Conservation (phyloP, 768 basidiomycete species). For the Tylopilus balloui region DNA sequence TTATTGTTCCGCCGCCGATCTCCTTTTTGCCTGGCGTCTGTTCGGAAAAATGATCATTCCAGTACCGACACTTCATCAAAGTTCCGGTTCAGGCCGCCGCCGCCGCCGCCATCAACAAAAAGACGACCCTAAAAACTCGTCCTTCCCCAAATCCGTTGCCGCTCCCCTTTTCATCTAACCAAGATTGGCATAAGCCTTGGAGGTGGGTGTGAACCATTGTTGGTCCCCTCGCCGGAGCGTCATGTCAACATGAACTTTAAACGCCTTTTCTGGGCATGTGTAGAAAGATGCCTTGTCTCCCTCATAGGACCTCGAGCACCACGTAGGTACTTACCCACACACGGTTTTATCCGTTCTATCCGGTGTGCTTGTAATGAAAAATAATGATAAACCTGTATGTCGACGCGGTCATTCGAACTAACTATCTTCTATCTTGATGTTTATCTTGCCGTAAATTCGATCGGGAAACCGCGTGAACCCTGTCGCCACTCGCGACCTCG, state of each 20-base stretch:
- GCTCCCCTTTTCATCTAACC: constrained; percentile 22
- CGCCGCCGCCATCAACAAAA: neutral
- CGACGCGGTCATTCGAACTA: constrained; percentile 14
- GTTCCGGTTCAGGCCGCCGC: neutral
- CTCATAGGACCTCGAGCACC: too few species aligned
- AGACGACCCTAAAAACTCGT: constrained; percentile 11
- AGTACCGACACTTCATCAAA: neutral
- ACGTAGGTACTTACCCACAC: too few species aligned
- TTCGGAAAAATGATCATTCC: constrained; percentile 8
- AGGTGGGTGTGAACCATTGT: constrained; percentile 11
- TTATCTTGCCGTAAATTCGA: constrained; percentile 18
- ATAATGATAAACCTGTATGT: neutral
- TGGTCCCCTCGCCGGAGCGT: constrained; percentile 3
- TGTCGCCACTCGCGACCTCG: constrained; percentile 9
- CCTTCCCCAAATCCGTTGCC: constrained; percentile 3
- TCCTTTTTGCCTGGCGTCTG: neutral
- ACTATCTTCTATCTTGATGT: constrained; percentile 7
- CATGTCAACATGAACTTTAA: constrained; percentile 15
- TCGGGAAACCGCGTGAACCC: constrained; percentile 4
- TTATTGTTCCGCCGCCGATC: neutral
- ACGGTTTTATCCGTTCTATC: constrained; percentile 4
- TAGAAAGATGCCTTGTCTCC: neutral
- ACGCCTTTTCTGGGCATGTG: neutral
- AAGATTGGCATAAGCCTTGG: constrained; percentile 9
- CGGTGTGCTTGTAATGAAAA: neutral